A percentile compares a stretch with the other conserved stretches of the same genome.
Evolutionary conservation across 257 asterid species (phyloP).

Genomic region (Anisodus tanguticus): DNA sequence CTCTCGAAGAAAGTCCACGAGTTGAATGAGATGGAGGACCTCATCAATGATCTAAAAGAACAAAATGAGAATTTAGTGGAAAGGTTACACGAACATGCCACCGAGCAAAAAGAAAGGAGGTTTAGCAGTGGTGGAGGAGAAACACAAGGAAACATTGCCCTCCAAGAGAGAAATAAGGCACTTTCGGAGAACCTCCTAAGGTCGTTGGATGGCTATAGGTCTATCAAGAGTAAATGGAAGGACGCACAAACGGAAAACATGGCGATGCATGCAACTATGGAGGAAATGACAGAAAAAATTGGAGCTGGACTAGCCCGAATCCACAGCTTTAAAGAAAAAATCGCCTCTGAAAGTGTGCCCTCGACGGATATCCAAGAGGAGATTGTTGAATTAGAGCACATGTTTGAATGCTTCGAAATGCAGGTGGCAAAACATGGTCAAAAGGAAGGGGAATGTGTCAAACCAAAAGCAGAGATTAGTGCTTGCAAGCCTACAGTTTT

Average conservation of each 20-base stretch:
- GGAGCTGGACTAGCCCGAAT: slow-evolving; percentile 50
- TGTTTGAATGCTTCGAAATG: slow-evolving; percentile 54
- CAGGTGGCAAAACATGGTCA: slow-evolving; percentile 43
- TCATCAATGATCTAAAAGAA: slow-evolving; percentile 52
- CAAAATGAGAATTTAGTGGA: slow-evolving; percentile 55
- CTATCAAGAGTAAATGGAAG: slow-evolving; percentile 65
- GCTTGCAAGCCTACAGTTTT: slow-evolving; percentile 52
- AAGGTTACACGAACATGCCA: slow-evolving; percentile 51
- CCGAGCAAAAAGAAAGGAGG: slow-evolving; percentile 38
- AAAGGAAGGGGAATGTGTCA: slow-evolving; percentile 47
- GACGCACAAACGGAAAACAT: slow-evolving; percentile 55
- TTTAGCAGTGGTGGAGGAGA: slow-evolving; percentile 25
- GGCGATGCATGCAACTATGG: slow-evolving; percentile 47
- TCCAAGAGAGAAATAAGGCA: slow-evolving; percentile 60
- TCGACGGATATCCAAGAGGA: slow-evolving; percentile 48
- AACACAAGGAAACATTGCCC: slow-evolving; percentile 38
- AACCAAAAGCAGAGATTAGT: slow-evolving; percentile 43
- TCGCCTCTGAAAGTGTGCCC: slow-evolving; percentile 30
- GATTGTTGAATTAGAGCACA: slow-evolving; percentile 55
- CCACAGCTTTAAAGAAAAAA: slow-evolving; percentile 50
- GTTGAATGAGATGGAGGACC: slow-evolving; percentile 65
- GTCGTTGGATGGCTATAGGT: slow-evolving; percentile 59
- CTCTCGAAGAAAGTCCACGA: slow-evolving; percentile 61
- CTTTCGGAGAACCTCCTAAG: slow-evolving; percentile 56
- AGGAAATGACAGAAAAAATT: slow-evolving; percentile 57